These are phyloP conservation scores for Diplosphaera chodatii DNA, from an alignment of 139 green algal species.

Conservation along the genomic window DNA sequence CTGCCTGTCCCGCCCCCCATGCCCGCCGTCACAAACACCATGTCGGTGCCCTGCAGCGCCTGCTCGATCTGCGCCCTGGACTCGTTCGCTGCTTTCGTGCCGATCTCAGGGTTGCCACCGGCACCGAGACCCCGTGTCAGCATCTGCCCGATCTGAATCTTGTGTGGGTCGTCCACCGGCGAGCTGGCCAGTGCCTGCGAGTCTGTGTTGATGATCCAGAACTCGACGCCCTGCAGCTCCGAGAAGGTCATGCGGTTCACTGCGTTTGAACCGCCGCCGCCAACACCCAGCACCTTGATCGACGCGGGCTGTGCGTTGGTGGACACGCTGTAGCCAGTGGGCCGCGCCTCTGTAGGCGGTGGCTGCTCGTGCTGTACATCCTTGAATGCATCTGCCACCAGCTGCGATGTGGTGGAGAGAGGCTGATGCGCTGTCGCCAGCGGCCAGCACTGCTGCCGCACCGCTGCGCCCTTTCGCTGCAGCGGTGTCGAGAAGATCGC, in stretches of 20 bases:
- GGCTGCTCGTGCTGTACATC: too few species aligned
- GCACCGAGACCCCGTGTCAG: slow-evolving; percentile 85
- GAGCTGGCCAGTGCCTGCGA: slow-evolving; percentile 72
- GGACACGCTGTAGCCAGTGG: not conserved
- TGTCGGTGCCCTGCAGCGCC: slow-evolving; percentile 74
- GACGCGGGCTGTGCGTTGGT: not conserved
- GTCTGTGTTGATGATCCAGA: slow-evolving; percentile 95
- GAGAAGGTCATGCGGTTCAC: slow-evolving; percentile 90
- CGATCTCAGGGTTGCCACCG: slow-evolving; percentile 82
- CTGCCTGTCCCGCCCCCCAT: slow-evolving; percentile 96
- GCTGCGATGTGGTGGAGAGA: not conserved
- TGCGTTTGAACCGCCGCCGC: slow-evolving; percentile 87
- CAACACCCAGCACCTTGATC: slow-evolving; percentile 77
- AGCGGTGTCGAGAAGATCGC: not conserved
- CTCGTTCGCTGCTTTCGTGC: slow-evolving; percentile 69
- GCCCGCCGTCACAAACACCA: slow-evolving; percentile 95
- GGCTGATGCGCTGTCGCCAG: not conserved
- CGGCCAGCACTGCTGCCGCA: not conserved
- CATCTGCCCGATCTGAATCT: slow-evolving; percentile 82
- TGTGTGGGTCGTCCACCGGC: slow-evolving; percentile 47
- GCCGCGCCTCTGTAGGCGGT: not conserved
- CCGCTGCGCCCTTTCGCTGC: not conserved
- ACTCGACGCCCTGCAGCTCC: slow-evolving; percentile 79
- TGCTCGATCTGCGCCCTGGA: slow-evolving; percentile 58
- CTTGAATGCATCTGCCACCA: not conserved